These are phyloP conservation scores for Ceratorhiza oryzae-sativae DNA, from an alignment of 1,284 basidiomycete genomes.

Conservation along the genomic window DNA sequence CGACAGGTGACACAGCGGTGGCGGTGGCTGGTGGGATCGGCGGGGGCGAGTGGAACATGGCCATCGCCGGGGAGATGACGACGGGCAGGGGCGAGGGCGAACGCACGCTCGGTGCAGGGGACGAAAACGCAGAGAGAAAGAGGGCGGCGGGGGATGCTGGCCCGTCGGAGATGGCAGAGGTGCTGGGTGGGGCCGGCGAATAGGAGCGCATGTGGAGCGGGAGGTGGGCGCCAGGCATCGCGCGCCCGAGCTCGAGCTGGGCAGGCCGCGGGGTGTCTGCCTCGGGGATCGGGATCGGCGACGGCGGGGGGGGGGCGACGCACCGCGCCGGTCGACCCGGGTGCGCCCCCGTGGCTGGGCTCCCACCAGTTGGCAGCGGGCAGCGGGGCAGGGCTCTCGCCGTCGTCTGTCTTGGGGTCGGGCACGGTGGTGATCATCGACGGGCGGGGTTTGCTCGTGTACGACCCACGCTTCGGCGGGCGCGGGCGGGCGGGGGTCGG, in stretches of 20 bases:
- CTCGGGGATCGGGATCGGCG: constrained; percentile 24
- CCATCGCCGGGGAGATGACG: constrained; percentile 37
- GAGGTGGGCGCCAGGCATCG: background rate
- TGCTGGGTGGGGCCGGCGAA: constrained; percentile 22
- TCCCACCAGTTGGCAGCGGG: constrained; percentile 31
- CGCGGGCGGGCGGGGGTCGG: constrained; percentile 24
- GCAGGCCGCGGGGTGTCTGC: constrained; percentile 4
- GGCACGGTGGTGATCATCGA: constrained; percentile 12
- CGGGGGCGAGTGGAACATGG: constrained; percentile 40
- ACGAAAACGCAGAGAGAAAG: constrained; percentile 73
- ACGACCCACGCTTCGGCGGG: constrained; percentile 20
- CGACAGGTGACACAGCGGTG: constrained; percentile 24
- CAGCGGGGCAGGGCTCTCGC: background rate
- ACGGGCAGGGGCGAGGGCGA: constrained; percentile 28
- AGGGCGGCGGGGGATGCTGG: constrained; percentile 73
- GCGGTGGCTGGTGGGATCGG: constrained; percentile 1
- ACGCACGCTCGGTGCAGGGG: constrained; percentile 40
- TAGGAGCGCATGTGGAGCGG: constrained; percentile 35
- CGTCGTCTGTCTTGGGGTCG: background rate
- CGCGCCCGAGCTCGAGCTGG: constrained; percentile 6
- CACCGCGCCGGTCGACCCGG: background rate
- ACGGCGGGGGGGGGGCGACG: background rate
- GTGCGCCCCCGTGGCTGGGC: constrained; percentile 12
- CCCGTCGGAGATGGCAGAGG: constrained; percentile 21
- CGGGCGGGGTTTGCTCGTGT: constrained; percentile 10